Conservation (phyloP, 306 rosid species). For the Abrus precatorius region DNA sequence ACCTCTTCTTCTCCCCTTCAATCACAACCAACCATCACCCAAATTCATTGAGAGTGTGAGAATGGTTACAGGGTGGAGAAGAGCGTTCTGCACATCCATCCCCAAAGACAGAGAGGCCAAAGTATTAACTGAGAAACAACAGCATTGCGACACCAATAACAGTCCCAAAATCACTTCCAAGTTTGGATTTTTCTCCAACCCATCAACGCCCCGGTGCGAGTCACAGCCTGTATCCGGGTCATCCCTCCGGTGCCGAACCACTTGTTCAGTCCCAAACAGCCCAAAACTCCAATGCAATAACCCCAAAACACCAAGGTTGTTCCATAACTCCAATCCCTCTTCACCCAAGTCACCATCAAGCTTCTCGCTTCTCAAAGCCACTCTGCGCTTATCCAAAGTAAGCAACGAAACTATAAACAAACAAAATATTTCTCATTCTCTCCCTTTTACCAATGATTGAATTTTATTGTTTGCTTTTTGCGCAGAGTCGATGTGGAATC, state of each 20-base stretch:
- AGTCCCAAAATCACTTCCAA: slow-evolving; percentile 74
- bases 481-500: slow-evolving; percentile 93
- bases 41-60: slow-evolving; percentile 31
- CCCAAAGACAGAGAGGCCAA: slow-evolving; percentile 67
- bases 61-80: slow-evolving; percentile 97
- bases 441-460: not conserved
- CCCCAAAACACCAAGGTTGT: slow-evolving; percentile 54
- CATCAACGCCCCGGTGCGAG: slow-evolving; percentile 82
- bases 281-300: slow-evolving; percentile 78
- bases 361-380: slow-evolving; percentile 82
- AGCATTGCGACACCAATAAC: slow-evolving; percentile 53
- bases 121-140: slow-evolving; percentile 54
- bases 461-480: not conserved
- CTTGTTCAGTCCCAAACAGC: slow-evolving; percentile 72
- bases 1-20: slow-evolving; percentile 12
- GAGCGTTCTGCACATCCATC: slow-evolving; percentile 91
- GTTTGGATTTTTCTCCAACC: slow-evolving; percentile 85
- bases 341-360: slow-evolving; percentile 88
- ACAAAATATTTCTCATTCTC: not conserved
- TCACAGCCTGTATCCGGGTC: slow-evolving; percentile 63
- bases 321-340: slow-evolving; percentile 70
- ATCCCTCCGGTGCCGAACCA: slow-evolving; percentile 80
- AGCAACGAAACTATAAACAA: not conserved
- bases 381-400: slow-evolving; percentile 77
- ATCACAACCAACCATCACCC: slow-evolving; percentile 7